Evolutionary conservation across 352 stramenopile genomes (phyloP).

Genomic region (Phytophthora litchii): DNA sequence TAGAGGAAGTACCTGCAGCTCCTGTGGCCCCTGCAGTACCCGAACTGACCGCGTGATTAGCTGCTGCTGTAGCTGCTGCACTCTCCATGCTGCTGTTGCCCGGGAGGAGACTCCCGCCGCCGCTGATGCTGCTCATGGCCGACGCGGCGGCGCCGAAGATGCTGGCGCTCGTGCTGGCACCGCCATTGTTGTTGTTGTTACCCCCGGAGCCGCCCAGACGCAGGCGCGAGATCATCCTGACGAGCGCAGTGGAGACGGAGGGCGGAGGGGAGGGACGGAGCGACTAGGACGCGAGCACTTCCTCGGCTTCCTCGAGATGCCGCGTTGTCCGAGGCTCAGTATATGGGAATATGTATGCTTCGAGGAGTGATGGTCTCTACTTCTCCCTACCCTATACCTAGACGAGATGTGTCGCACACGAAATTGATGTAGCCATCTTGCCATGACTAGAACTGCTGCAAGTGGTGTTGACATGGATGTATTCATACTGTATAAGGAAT

Average conservation of each 20-base stretch:
- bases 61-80: constrained; percentile 40
- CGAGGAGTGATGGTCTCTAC: constrained; percentile 17
- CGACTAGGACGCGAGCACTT: constrained; percentile 3
- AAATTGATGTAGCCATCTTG: constrained; percentile 8
- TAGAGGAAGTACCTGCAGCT: constrained; percentile 34
- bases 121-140: constrained; percentile 56
- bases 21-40: constrained; percentile 16
- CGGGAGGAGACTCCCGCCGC: constrained; percentile 47
- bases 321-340: constrained; percentile 1
- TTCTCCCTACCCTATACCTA: constrained; percentile 8
- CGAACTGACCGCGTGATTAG: constrained; percentile 39
- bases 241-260: neutral
- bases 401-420: constrained; percentile 9
- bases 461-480: constrained; percentile 9
- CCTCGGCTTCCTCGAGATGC: constrained; percentile 17
- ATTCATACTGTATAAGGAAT: constrained; percentile 23
- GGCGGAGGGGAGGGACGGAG: neutral
- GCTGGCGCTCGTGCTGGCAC: constrained; percentile 51
- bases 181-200: constrained; percentile 42
- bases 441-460: constrained; percentile 19
- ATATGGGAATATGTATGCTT: constrained; percentile 13
- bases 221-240: constrained; percentile 72
- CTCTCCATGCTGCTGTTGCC: constrained; percentile 51
- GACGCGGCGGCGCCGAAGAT: constrained; percentile 67
- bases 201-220: constrained; percentile 50